Conservation (phyloP, 2,329 filamentous ascomycete species). For the Aspergillus tamarii region DNA sequence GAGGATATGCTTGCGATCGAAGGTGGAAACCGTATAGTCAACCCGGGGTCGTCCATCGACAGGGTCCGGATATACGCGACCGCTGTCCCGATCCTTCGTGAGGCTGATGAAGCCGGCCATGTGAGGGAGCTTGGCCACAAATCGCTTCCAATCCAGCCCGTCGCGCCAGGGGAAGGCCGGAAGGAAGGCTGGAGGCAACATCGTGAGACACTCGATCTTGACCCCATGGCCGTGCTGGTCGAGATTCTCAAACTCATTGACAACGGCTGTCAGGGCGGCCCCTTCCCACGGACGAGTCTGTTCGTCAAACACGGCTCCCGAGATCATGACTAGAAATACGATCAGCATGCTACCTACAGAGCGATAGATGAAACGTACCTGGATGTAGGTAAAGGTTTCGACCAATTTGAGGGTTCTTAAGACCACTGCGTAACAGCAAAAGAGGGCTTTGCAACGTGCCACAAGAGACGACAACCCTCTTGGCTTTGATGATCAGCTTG, state of each 20-base stretch:
- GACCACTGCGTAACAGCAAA: slow-evolving; percentile 74
- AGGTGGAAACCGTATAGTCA: slow-evolving; percentile 70
- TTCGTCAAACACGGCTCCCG: slow-evolving; percentile 66
- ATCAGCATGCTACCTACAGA: neutral
- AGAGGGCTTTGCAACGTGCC: slow-evolving; percentile 79
- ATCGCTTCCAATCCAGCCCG: slow-evolving; percentile 73
- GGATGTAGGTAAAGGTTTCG: slow-evolving; percentile 82
- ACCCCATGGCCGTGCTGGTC: slow-evolving; percentile 79
- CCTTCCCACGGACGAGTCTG: slow-evolving; percentile 75
- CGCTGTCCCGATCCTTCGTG: slow-evolving; percentile 74
- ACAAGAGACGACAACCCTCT: slow-evolving; percentile 76
- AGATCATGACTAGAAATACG: slow-evolving; percentile 40
- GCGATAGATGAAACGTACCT: slow-evolving; percentile 52
- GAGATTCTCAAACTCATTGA: slow-evolving; percentile 77
- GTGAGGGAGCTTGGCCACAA: slow-evolving; percentile 68
- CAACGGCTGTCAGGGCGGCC: slow-evolving; percentile 77
- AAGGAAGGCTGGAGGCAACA: slow-evolving; percentile 71
- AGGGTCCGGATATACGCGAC: slow-evolving; percentile 73
- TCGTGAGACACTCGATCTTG: slow-evolving; percentile 77
- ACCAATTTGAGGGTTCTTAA: slow-evolving; percentile 82
- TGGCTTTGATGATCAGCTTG: slow-evolving; percentile 73
- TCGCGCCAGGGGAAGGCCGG: slow-evolving; percentile 67
- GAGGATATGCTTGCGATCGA: slow-evolving; percentile 72
- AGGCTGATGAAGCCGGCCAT: slow-evolving; percentile 75
- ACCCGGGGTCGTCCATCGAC: slow-evolving; percentile 66